phyloP scores from a whole-genome alignment of 371 early-diverging fungal genomes.

The Mortierella sp. region DNA sequence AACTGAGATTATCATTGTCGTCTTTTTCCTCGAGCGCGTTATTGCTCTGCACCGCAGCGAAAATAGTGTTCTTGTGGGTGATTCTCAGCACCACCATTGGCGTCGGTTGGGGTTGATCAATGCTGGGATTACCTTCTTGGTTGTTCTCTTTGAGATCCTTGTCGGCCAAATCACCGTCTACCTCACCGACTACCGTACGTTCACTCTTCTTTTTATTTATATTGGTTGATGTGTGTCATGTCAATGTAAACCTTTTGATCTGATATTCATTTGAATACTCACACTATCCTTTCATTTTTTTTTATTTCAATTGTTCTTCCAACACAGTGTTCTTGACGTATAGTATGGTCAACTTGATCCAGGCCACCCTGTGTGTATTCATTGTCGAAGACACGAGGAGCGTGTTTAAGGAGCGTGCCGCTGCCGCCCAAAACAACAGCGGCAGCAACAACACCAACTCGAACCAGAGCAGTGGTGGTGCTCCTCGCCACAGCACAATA shows the following conservation, averaged over 20 bases:
- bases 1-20: slow-evolving; percentile 44
- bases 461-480: slow-evolving; percentile 28
- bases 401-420: slow-evolving; percentile 46
- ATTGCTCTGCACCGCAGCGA: slow-evolving; percentile 42
- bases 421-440: slow-evolving; percentile 4
- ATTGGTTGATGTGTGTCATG: neutral
- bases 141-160: slow-evolving; percentile 52
- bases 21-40: slow-evolving; percentile 55
- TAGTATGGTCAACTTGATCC: slow-evolving; percentile 50
- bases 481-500: slow-evolving; percentile 5
- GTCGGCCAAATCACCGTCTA: slow-evolving; percentile 55
- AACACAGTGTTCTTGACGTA: slow-evolving; percentile 46
- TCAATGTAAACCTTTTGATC: neutral
- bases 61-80: neutral
- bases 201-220: neutral
- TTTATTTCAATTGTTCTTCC: neutral
- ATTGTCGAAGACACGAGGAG: slow-evolving; percentile 54
- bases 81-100: slow-evolving; percentile 46
- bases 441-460: slow-evolving; percentile 25
- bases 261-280: neutral
- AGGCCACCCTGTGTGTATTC: slow-evolving; percentile 42
- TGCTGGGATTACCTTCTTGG: slow-evolving; percentile 53
- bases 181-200: slow-evolving; percentile 44
- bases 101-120: slow-evolving; percentile 53
- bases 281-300: neutral